These are phyloP conservation scores for Lactifluus hygrophoroides DNA, from an alignment of 768 basidiomycete species.

Conservation along the genomic window DNA sequence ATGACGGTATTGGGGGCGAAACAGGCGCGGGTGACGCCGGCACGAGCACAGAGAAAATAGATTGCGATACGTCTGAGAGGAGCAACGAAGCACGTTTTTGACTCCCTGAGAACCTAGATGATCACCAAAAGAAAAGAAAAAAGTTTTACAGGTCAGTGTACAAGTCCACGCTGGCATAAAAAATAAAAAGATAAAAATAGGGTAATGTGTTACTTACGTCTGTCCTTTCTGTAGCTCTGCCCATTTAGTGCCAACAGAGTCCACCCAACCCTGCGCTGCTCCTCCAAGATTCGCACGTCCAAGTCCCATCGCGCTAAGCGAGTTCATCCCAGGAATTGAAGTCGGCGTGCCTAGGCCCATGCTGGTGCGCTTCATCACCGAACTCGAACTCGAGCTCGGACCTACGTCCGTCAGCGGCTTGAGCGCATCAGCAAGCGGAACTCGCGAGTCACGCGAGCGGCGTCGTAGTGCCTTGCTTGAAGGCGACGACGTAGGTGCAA, in stretches of 20 bases:
- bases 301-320: constrained; percentile 26
- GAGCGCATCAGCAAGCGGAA: constrained; percentile 24
- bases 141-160: background rate
- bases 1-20: constrained; percentile 1
- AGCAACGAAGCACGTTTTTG: constrained; percentile 63
- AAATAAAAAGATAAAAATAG: background rate
- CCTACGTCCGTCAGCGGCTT: constrained; percentile 14
- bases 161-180: background rate
- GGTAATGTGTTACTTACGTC: constrained; percentile 39
- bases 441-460: constrained; percentile 24
- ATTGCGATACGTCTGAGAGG: constrained; percentile 55
- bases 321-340: constrained; percentile 34
- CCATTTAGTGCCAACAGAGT: constrained; percentile 42
- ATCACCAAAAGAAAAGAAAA: background rate
- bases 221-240: constrained; percentile 44
- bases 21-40: constrained; percentile 23
- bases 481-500: background rate
- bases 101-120: constrained; percentile 49
- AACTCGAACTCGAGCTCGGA: constrained; percentile 4
- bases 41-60: constrained; percentile 33
- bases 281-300: constrained; percentile 23
- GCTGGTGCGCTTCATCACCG: constrained; percentile 16
- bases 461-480: constrained; percentile 19
- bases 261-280: constrained; percentile 36
- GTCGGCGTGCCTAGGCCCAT: constrained; percentile 27